Percentiles rank a stretch among this genome's conserved stretches.
phyloP scores from a whole-genome alignment of 306 rosid species.

The Cucurbita moschata region DNA sequence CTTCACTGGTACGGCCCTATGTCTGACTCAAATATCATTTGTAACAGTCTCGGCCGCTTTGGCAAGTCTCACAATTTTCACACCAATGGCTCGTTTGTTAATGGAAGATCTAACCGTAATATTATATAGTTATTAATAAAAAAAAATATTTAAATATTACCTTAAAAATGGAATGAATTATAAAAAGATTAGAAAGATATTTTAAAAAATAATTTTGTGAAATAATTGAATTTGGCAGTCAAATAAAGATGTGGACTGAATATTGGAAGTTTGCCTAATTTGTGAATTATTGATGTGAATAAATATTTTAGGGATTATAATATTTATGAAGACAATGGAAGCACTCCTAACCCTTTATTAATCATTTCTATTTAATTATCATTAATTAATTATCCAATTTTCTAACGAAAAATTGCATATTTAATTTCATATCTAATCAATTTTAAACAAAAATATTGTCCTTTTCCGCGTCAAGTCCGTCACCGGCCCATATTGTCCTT shows the following conservation, averaged over 20 bases:
- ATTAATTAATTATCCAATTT: background rate
- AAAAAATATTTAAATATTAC: no score
- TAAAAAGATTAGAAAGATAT: no score
- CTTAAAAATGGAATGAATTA: no score
- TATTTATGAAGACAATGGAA: background rate
- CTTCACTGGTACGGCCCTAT: rapidly evolving
- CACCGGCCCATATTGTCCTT: rapidly evolving
- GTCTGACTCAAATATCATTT: no score
- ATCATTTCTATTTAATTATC: background rate
- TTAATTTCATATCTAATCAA: background rate
- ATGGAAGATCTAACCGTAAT: no score
- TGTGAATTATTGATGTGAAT: background rate
- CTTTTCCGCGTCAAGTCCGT: no score
- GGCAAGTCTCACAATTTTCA: no score
- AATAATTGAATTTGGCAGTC: background rate
- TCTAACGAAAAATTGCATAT: background rate
- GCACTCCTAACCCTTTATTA: background rate
- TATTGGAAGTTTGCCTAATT: background rate
- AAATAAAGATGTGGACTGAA: background rate
- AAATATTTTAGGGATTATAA: background rate
- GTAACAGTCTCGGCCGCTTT: no score
- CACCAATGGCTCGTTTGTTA: no score
- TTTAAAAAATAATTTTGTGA: no score
- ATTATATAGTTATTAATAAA: no score
- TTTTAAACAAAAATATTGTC: no score